Percentiles rank a stretch among this genome's conserved stretches.
Evolutionary conservation across 805 yeast species (phyloP).

Genomic region (Candida loeiensis): DNA sequence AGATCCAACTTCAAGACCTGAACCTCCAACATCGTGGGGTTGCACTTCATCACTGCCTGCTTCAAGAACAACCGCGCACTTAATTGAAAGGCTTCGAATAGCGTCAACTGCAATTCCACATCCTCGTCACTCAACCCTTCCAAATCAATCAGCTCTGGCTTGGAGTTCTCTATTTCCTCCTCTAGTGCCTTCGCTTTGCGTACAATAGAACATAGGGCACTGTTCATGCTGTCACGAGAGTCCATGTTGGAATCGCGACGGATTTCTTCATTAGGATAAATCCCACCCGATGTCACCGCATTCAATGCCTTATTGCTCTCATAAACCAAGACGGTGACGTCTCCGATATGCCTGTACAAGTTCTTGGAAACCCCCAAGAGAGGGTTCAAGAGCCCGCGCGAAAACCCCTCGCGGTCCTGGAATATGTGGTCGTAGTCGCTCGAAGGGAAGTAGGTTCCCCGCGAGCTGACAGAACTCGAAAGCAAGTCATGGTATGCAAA

Average conservation of each 20-base stretch:
- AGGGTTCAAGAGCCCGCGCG: slow-evolving; percentile 55
- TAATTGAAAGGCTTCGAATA: slow-evolving; percentile 69
- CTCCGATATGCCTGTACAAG: slow-evolving; percentile 63
- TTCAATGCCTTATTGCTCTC: slow-evolving; percentile 39
- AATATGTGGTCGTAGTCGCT: slow-evolving; percentile 57
- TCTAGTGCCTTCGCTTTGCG: slow-evolving; percentile 43
- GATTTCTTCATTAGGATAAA: no score
- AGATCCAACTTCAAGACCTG: slow-evolving; percentile 56
- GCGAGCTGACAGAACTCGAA: slow-evolving; percentile 55
- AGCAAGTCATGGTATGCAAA: slow-evolving; percentile 79
- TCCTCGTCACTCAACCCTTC: slow-evolving; percentile 42
- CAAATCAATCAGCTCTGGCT: slow-evolving; percentile 52
- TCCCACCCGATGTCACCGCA: background rate
- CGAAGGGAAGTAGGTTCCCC: slow-evolving; percentile 64
- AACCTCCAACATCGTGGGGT: slow-evolving; percentile 61
- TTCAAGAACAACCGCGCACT: slow-evolving; percentile 65
- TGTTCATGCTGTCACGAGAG: slow-evolving; percentile 20
- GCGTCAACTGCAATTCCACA: slow-evolving; percentile 60
- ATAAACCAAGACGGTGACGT: slow-evolving; percentile 58
- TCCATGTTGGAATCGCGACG: no score
- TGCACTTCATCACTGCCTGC: slow-evolving; percentile 58
- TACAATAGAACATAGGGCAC: slow-evolving; percentile 24
- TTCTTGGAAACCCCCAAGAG: slow-evolving; percentile 70
- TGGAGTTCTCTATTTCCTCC: slow-evolving; percentile 42
- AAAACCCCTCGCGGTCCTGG: slow-evolving; percentile 28